Base-by-base conservation (phyloP, 495 filamentous ascomycete species). In the Penicillium arizonense region DNA sequence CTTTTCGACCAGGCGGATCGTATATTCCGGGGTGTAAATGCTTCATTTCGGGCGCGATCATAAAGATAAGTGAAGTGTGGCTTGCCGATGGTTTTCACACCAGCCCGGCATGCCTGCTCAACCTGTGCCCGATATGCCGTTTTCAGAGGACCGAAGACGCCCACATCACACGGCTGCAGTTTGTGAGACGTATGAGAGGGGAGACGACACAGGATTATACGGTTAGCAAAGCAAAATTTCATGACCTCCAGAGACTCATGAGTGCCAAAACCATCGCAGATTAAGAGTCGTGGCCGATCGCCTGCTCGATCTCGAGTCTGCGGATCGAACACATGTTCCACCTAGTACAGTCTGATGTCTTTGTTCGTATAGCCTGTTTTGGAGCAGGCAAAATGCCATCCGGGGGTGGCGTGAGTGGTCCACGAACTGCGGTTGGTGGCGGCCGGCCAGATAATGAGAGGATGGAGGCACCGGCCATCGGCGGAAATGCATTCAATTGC, bases 371-470 rank as follows among this genome's bases (percentile, higher is more conserved):
- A 68, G 44, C 64, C 52, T 21, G 53, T 45, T 52, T 68, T 52
- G 3, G 65, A 59, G 52, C 46, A 65, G 38, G 55, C 55, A 58
- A 49, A 68, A 56, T 59, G 50, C 65, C 52, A 72, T 42, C 59
- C 50, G 44, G 68, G 61, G 39, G 63, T 72, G 43, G 62, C 30
- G 35, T 63, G 59, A 43, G 56, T 65, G 20, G 60, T 70, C 68
- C 56, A 69, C 30, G 42, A 39, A 40, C 46, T 48, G 36, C 48
- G 44, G 33, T 52, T 21, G 5, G 58, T 69, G 36, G 62, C 61
- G 26, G 69, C 68, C 49, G 63, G 69, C 69, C 61, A 72, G 57
- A 74, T 72, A 49, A 72, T 68, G 24, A 72, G 57, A 56, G 64
- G 61, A 39, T 52, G 11, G 10, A 67, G 56, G 49, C 34, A 57